Base-by-base conservation (phyloP, 2,329 filamentous ascomycete species). In the Zasmidium citrigriseum region DNA sequence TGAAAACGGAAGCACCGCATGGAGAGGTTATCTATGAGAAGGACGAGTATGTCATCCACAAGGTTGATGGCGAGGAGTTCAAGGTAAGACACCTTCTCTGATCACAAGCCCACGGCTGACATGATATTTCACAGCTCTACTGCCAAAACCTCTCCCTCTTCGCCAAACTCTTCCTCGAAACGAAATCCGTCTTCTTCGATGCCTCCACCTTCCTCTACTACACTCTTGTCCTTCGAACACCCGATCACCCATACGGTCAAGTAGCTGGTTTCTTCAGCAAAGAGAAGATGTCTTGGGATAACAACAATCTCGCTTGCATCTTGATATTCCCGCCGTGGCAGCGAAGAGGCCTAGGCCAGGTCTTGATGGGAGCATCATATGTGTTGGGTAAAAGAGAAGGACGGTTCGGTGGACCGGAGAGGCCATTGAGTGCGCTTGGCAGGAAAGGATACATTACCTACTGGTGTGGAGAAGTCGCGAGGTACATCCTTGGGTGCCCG, bases 231-330 rank as follows among this genome's bases (percentile, higher is more conserved):
- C 89, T 93, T 70, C 64, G 60, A 23, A 79, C 84, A 66, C 81
- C 81, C 0, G 61, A 66, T n/a, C 57, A 67, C 34, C 60, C 66
- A 18, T 54, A 68, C 27, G 67, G 68, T 14, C 86, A 88, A 70
- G 87, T 97, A 25, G 85, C 93, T 1, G 95, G 95, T n/a, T 98
- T 98, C 82, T 99, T 98, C 79, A 96, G 90, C 63, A 98, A 99
- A 73, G 95, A 99, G 75, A 98, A 98, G 74, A 89, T 97, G 81
- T 96, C 91, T 2, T 99, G 95, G 93, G 95, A 99, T 70, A 93
- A 93, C 70, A 98, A 99, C 75, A 99, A 98, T 66, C 83, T 99
- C 4, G 95, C 95, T 1, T 99, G 95, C 72, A 99, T 99, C 67
- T 82, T 98, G 5, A 85, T 98, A 16, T 98, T 98, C 70, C 95